Evolutionary conservation across 768 basidiomycete species (phyloP).

Genomic region (Hebeloma cylindrosporum): DNA sequence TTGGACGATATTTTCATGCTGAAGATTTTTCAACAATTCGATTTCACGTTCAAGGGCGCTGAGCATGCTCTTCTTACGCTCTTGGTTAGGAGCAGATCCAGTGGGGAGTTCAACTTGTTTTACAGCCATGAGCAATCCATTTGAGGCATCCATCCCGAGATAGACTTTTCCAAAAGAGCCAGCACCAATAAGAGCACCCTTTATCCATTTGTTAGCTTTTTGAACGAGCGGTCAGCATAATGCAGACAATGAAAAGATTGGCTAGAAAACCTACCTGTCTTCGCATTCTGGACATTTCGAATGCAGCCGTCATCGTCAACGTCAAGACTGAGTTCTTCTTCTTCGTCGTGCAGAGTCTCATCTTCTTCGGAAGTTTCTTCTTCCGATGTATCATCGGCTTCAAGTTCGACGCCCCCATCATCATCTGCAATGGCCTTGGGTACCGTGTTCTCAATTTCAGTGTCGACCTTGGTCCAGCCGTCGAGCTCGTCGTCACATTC

Average conservation of each 20-base stretch:
- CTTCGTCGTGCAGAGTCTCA: slow-evolving; percentile 46
- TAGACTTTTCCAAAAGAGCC: slow-evolving; percentile 96
- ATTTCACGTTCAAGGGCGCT: slow-evolving; percentile 92
- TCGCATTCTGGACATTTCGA: slow-evolving; percentile 33
- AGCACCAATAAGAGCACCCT: slow-evolving; percentile 92
- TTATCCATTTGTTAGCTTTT: slow-evolving; percentile 92
- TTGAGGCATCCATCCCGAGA: slow-evolving; percentile 91
- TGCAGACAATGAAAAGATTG: not conserved
- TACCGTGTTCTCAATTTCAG: slow-evolving; percentile 38
- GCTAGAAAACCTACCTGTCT: slow-evolving; percentile 21
- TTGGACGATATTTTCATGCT: slow-evolving; percentile 96
- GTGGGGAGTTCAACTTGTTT: slow-evolving; percentile 95
- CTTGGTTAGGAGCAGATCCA: slow-evolving; percentile 82
- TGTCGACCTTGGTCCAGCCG: slow-evolving; percentile 75
- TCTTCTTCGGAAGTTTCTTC: slow-evolving; percentile 45
- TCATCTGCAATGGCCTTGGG: slow-evolving; percentile 35
- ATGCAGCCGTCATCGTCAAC: slow-evolving; percentile 41
- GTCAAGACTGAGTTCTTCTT: slow-evolving; percentile 34
- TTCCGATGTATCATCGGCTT: slow-evolving; percentile 35
- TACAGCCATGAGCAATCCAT: slow-evolving; percentile 92
- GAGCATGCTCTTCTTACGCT: slow-evolving; percentile 92
- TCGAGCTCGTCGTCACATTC: slow-evolving; percentile 50
- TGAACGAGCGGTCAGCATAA: slow-evolving; percentile 6
- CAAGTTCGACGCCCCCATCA: slow-evolving; percentile 28
- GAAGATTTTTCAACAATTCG: slow-evolving; percentile 86